A percentile compares a stretch with the other conserved stretches of the same genome.
These are phyloP conservation scores for Aspergillus diversus DNA, from an alignment of 495 filamentous ascomycete species.

Conservation along the genomic window DNA sequence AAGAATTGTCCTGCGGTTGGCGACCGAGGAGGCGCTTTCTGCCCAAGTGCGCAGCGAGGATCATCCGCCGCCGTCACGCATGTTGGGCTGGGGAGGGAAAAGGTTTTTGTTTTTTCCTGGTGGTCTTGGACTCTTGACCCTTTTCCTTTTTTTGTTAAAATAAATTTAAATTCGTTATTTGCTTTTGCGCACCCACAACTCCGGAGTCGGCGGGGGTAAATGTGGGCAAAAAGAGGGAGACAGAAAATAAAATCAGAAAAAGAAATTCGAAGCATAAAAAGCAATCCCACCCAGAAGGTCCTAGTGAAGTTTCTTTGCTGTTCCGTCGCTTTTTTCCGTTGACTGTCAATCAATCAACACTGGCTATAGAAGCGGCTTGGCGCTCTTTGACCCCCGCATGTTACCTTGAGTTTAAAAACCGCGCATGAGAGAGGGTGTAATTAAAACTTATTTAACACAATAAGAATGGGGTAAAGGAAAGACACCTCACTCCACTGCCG, in stretches of 20 bases:
- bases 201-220: slow-evolving; percentile 17
- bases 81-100: slow-evolving; percentile 9
- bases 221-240: slow-evolving; percentile 4
- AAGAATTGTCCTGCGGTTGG: slow-evolving; percentile 15
- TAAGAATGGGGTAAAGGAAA: not conserved
- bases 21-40: slow-evolving; percentile 21
- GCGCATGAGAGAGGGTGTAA: not conserved
- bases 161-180: slow-evolving; percentile 16
- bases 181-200: slow-evolving; percentile 16
- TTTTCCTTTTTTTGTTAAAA: not conserved
- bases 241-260: not conserved
- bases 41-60: slow-evolving; percentile 23
- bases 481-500: too few relatives aligned
- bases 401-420: slow-evolving; percentile 21
- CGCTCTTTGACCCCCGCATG: slow-evolving; percentile 40
- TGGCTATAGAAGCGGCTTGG: slow-evolving; percentile 34
- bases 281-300: slow-evolving; percentile 4
- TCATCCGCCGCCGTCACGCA: slow-evolving; percentile 29
- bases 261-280: slow-evolving; percentile 10
- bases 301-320: slow-evolving; percentile 16
- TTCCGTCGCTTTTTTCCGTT: slow-evolving; percentile 1
- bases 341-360: slow-evolving; percentile 37
- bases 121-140: not conserved
- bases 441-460: not conserved
- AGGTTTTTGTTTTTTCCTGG: slow-evolving; percentile 6